Conservation (phyloP, 2,329 filamentous ascomycete species). For the Diaporthe capsici region DNA sequence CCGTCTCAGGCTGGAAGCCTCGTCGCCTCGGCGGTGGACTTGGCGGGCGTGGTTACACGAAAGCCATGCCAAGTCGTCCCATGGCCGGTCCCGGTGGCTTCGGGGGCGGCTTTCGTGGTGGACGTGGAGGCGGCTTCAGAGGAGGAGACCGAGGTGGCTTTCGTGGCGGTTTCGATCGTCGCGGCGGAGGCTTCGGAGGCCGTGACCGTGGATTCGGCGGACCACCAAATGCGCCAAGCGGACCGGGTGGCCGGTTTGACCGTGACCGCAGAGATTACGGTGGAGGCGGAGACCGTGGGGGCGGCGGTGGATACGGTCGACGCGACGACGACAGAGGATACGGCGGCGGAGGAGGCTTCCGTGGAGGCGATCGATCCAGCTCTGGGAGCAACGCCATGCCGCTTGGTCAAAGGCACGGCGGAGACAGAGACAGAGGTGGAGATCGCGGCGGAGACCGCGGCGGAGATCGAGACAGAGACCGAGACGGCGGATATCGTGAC, state of each 20-base stretch:
- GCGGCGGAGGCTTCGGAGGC: slow-evolving; percentile 59
- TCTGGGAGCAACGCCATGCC: slow-evolving; percentile 63
- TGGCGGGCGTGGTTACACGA: slow-evolving; percentile 93
- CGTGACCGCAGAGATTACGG: slow-evolving; percentile 58
- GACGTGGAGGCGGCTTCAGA: slow-evolving; percentile 59
- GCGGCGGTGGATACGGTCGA: slow-evolving; percentile 56
- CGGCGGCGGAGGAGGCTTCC: slow-evolving; percentile 44
- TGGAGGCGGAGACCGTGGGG: slow-evolving; percentile 58
- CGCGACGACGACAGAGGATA: slow-evolving; percentile 50
- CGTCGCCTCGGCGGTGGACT: slow-evolving; percentile 92
- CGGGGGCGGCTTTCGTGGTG: slow-evolving; percentile 69
- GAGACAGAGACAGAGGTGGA: slow-evolving; percentile 63
- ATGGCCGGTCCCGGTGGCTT: slow-evolving; percentile 69
- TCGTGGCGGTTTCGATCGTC: slow-evolving; percentile 68
- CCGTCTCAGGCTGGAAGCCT: slow-evolving; percentile 93
- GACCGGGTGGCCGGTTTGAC: slow-evolving; percentile 61
- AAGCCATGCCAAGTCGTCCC: slow-evolving; percentile 80
- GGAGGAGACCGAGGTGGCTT: slow-evolving; percentile 56
- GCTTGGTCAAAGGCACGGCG: slow-evolving; percentile 47
- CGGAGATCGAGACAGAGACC: slow-evolving; percentile 63
- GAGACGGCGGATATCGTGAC: slow-evolving; percentile 64
- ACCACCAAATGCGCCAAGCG: slow-evolving; percentile 70
- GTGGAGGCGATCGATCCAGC: slow-evolving; percentile 69
- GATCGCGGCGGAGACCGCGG: slow-evolving; percentile 54
- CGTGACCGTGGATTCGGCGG: slow-evolving; percentile 51